Percentiles rank a stretch among this genome's conserved stretches.
These are phyloP conservation scores for Dioszegia hungarica DNA, from an alignment of 768 basidiomycete genomes.

Conservation along the genomic window DNA sequence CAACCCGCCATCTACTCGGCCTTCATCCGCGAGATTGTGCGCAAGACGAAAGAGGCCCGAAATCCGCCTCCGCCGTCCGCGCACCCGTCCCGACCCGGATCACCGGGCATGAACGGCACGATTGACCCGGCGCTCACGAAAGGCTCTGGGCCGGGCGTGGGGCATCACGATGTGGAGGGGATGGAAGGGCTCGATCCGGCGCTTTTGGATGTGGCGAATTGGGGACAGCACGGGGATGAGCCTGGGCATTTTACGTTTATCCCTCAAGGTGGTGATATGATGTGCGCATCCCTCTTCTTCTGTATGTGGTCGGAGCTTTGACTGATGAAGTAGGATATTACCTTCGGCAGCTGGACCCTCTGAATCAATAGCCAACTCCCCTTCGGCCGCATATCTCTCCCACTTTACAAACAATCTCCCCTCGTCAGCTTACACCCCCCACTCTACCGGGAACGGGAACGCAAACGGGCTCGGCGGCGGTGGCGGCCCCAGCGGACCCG, in stretches of 20 bases:
- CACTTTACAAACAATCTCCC: not conserved
- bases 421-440: not conserved
- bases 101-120: slow-evolving; percentile 3
- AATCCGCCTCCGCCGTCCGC: slow-evolving; percentile 1
- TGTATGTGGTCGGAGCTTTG: not conserved
- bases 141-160: not conserved
- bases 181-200: slow-evolving; percentile 23
- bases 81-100: not conserved
- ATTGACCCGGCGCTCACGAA: slow-evolving; percentile 1
- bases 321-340: slow-evolving; percentile 26
- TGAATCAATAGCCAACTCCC: slow-evolving; percentile 32
- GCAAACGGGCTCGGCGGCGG: no score
- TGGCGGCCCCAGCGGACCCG: not conserved
- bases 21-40: slow-evolving; percentile 67
- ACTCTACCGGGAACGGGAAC: no score
- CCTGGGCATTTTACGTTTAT: slow-evolving; percentile 35
- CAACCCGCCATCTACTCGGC: slow-evolving; percentile 84
- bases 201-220: slow-evolving; percentile 21
- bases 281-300: slow-evolving; percentile 21
- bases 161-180: not conserved
- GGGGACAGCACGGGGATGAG: slow-evolving; percentile 4
- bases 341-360: slow-evolving; percentile 41
- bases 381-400: slow-evolving; percentile 14
- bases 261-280: slow-evolving; percentile 45
- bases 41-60: slow-evolving; percentile 33